Percentiles rank a stretch among this genome's conserved stretches.
Conservation (phyloP, 768 basidiomycete species). For the Boletales sp. region DNA sequence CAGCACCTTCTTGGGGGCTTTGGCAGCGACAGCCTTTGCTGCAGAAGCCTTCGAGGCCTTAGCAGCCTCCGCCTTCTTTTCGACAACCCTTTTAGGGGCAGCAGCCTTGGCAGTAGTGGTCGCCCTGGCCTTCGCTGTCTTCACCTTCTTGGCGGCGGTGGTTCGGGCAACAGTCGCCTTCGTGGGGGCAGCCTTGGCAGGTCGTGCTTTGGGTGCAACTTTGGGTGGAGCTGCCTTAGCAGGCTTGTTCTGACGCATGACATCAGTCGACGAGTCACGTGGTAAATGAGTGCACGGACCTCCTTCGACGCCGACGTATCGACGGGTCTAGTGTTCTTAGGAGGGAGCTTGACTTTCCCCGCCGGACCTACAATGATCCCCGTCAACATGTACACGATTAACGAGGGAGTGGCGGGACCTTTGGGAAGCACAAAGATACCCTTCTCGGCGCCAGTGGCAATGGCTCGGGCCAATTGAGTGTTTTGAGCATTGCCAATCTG, state of each 20-base stretch:
- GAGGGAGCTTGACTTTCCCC: slow-evolving; percentile 65
- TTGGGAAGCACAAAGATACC: slow-evolving; percentile 84
- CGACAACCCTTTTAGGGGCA: slow-evolving; percentile 41
- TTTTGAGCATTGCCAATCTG: slow-evolving; percentile 76
- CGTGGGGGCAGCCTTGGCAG: slow-evolving; percentile 25
- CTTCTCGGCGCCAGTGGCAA: slow-evolving; percentile 78
- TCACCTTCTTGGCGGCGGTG: slow-evolving; percentile 19
- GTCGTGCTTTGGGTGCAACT: slow-evolving; percentile 18
- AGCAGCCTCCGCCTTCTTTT: slow-evolving; percentile 32
- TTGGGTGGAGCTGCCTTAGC: slow-evolving; percentile 31
- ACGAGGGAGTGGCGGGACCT: slow-evolving; percentile 43
- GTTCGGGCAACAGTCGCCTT: slow-evolving; percentile 25
- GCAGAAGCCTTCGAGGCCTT: slow-evolving; percentile 25
- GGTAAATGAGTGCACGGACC: slow-evolving; percentile 36
- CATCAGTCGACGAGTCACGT: slow-evolving; percentile 20
- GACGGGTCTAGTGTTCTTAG: slow-evolving; percentile 49
- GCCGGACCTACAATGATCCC: slow-evolving; percentile 34
- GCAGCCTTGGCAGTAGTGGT: slow-evolving; percentile 31
- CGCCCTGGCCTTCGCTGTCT: slow-evolving; percentile 35
- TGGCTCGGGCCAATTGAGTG: slow-evolving; percentile 75
- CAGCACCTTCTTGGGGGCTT: slow-evolving; percentile 32
- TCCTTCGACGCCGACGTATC: slow-evolving; percentile 56
- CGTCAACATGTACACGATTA: slow-evolving; percentile 2
- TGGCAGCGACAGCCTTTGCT: slow-evolving; percentile 13
- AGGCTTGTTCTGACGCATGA: slow-evolving; percentile 24